Base-by-base conservation (phyloP, 768 basidiomycete genomes). In the Boletus subcaerulescens region DNA sequence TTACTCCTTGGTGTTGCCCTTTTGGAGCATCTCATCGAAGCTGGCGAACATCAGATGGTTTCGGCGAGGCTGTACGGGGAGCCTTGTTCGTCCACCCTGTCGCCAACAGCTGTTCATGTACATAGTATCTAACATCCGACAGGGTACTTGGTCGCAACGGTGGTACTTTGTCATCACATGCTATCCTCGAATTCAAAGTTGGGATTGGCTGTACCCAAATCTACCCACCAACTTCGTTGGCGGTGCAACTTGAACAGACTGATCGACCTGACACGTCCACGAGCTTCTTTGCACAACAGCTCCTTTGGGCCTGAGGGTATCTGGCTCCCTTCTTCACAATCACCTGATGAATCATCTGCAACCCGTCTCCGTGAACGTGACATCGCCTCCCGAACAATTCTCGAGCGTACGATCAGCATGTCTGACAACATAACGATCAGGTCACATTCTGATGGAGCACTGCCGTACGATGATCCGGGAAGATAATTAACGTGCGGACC, bases 401-500 rank as follows among this genome's bases (percentile, higher is more conserved):
- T 83, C 77, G 29, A 74, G 57, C 18, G 80, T 76, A 32, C 79
- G 72, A 2, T 73, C 65, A 18, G 66, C 63, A 18, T 68, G 64
- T 52, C 69, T 74, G 47, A 14, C 12, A 13, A 4, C 4, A 40
- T 22, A n/a, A 3, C 15, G 13, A 52, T 62, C 32, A 60, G 12
- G n/a, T 15, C 18, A 35, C 20, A 15, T 18, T 31, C 9, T 4
- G 20, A 32, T 3, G 17, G 13, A 47, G 57, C 6, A 26, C 20
- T 53, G 12, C 60, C 73, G 46, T 63, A 74, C 74, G 74, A 75
- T 32, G 75, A 77, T 44, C 81, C 81, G 6, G 80, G 79, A 18
- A 81, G 70, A 2, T 80, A 80, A 55, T 82, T 77, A 32, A 80
- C 73, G 60, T 77, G 73, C 4, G 65, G 50, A 1, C 77, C 76